These are phyloP conservation scores for Plicaturopsis crispa DNA, from an alignment of 768 basidiomycete genomes.

Conservation along the genomic window DNA sequence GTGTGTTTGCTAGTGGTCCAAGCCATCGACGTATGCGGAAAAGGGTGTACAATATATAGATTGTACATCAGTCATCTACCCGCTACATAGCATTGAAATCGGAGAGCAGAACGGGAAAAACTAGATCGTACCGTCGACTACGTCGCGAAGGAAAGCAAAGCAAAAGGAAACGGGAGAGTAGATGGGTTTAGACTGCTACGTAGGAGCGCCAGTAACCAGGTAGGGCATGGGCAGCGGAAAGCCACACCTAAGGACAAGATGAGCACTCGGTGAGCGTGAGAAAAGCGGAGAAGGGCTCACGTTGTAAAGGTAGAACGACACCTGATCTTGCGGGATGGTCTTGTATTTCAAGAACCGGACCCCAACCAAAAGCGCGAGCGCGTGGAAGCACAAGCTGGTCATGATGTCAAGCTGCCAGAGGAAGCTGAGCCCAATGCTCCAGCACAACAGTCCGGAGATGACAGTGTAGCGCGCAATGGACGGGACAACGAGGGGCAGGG, in stretches of 20 bases:
- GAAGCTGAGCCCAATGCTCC: conserved; percentile 26
- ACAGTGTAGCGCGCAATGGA: conserved; percentile 20
- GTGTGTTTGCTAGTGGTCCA: too few species aligned
- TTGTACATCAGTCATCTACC: too few species aligned
- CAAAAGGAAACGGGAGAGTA: too few species aligned
- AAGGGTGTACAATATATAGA: too few species aligned
- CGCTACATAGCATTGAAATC: too few species aligned
- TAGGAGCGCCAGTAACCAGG: conserved; percentile 27
- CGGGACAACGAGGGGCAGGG: conserved; percentile 38
- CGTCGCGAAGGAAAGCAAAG: too few species aligned
- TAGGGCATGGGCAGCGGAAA: conserved; percentile 24
- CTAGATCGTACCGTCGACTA: too few species aligned
- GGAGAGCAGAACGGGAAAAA: too few species aligned
- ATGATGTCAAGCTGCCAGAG: conserved; percentile 27
- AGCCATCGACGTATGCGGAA: too few species aligned
- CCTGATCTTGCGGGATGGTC: conserved; percentile 21
- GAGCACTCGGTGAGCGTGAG: background rate
- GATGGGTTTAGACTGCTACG: too few species aligned
- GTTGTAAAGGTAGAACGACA: conserved; percentile 30
- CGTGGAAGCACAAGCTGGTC: conserved; percentile 18
- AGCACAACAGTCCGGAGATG: conserved; percentile 24
- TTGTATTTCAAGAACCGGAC: conserved; percentile 21
- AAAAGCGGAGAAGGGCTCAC: conserved; percentile 14
- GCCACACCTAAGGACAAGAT: conserved; percentile 20
- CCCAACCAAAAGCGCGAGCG: conserved; percentile 23